Evolutionary conservation across 371 early-diverging fungal genomes (phyloP).

Genomic region (Apophysomyces trapeziformis): DNA sequence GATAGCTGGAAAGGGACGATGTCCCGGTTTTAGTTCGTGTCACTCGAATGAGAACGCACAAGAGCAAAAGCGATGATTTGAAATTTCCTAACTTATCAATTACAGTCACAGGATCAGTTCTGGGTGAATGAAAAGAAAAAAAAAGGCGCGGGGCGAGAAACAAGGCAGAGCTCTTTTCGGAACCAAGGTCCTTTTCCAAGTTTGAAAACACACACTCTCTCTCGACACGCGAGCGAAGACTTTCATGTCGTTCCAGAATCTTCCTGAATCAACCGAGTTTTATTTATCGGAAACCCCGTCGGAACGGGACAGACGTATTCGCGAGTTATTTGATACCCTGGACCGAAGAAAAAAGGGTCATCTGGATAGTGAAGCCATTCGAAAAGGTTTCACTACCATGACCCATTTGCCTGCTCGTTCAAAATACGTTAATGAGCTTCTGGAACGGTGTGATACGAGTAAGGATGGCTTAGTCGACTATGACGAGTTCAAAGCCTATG

Average conservation of each 20-base stretch:
- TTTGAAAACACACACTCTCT: too few species aligned
- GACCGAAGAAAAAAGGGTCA: slow-evolving; percentile 38
- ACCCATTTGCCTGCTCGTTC: slow-evolving; percentile 44
- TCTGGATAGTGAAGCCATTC: slow-evolving; percentile 41
- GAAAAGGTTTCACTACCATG: slow-evolving; percentile 47
- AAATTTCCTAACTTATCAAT: too few species aligned
- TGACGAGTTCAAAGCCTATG: slow-evolving; percentile 68
- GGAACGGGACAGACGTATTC: slow-evolving; percentile 46
- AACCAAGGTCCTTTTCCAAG: too few species aligned
- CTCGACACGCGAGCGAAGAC: too few species aligned
- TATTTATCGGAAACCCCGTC: slow-evolving; percentile 45
- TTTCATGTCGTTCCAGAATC: slow-evolving; percentile 3
- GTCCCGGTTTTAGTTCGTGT: too few species aligned
- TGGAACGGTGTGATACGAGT: slow-evolving; percentile 56
- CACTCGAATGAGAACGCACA: too few species aligned
- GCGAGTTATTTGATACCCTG: slow-evolving; percentile 44
- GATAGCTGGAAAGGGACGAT: too few species aligned
- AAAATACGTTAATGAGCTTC: slow-evolving; percentile 56
- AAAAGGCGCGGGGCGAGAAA: too few species aligned
- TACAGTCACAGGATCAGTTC: too few species aligned
- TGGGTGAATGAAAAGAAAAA: too few species aligned
- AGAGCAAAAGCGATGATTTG: too few species aligned
- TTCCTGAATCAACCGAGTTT: slow-evolving; percentile 33
- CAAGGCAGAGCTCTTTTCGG: too few species aligned
- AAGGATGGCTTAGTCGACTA: slow-evolving; percentile 61